Base-by-base conservation (phyloP, 768 basidiomycete genomes). In the Trichaptum fuscoviolaceum region DNA sequence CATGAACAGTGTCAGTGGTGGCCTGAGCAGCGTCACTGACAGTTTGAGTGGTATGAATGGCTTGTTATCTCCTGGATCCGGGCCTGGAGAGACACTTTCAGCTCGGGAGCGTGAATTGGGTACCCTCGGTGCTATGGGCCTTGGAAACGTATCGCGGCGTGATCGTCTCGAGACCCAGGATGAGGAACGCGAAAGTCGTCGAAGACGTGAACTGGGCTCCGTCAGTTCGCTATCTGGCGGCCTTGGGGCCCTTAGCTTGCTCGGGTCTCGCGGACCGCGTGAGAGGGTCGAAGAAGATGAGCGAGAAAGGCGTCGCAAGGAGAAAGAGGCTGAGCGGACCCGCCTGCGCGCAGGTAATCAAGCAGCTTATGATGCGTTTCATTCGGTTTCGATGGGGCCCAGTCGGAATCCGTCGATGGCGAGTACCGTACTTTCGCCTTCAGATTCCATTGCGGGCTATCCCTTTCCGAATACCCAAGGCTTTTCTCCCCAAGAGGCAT, bases 331-430 rank as follows among this genome's bases (percentile, higher is more conserved):
- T 67, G 80, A 82, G 36, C 77, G 42, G 20, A 63, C 34, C 62
- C 66, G 77, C 25, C 70, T 84, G 64, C 70, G 83, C 8, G 74
- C 80, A 63, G 77, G 76, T 62, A 77, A 79, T 69, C 73, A 83
- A 1, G 78, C 80, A 25, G 84, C 89, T 1, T 93, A 85, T 73
- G 92, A 95, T 71, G 89, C 91, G 1, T 95, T 93, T 79, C 88
- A 93, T 73, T 85, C 87, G 0, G 83, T 88, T 0, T 75, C 35
- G 79, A 83, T 69, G 81, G 65, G 66, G 27, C 27, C 36, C 58
- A 65, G 12, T 65, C 24, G 64, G 18, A 27, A 26, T 34, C 24
- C 65, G 26, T 27, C 65, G 3, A 23, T 34, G 30, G n/a, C 36
- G 30, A 52, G 34, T 42, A 36, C 65, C 59, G 24, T 60, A 20